Base-by-base conservation (phyloP, 495 filamentous ascomycete genomes). In the Hypoxylon intermedium region DNA sequence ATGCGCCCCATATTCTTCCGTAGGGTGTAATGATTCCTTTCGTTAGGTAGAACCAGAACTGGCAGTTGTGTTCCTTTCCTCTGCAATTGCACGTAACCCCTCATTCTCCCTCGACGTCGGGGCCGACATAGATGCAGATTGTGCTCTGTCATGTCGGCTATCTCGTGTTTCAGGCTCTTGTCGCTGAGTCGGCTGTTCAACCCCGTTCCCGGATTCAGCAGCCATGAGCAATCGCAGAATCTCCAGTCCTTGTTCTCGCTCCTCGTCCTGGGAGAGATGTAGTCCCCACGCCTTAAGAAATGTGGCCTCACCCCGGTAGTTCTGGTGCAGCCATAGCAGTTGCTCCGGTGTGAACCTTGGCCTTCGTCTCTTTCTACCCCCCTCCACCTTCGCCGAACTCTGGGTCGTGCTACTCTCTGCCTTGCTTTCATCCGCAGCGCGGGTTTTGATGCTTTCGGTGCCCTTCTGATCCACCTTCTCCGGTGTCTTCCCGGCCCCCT, bases 201-300 rank as follows among this genome's bases (percentile, higher is more conserved):
- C 33, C 16, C 15, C 48, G 15, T 59, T 59, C 6, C 50, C 28
- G 2, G 20, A 40, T 33, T 76, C 72, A 0, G 58, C 69, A 5
- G 63, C 63, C 56, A 79, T 78, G 18, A 79, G 50, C 13, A 74
- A 70, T 49, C 68, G 60, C 40, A 79, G 6, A n/a, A 78, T 77
- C 6, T 40, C 53, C 28, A 65, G 16, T 1, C 75, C 77, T 15
- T 73, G 70, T 9, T 67, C 51, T 6, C 75, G 46, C 5, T 79
- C 77, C 0, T 40, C 60, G 9, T 57, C 51, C 2, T 41, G 66
- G 13, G 46, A 28, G 3, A 75, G 73, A 9, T 77, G 64, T 20
- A 79, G 51, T 0, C 77, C 77, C 77, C 77, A 79, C 0, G 75
- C 75, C 19, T 58, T 44, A 3, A 79, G 54, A 18, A 79, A 79